Evolutionary conservation across 768 basidiomycete genomes (phyloP).

Genomic region (Boletus patriciae): DNA sequence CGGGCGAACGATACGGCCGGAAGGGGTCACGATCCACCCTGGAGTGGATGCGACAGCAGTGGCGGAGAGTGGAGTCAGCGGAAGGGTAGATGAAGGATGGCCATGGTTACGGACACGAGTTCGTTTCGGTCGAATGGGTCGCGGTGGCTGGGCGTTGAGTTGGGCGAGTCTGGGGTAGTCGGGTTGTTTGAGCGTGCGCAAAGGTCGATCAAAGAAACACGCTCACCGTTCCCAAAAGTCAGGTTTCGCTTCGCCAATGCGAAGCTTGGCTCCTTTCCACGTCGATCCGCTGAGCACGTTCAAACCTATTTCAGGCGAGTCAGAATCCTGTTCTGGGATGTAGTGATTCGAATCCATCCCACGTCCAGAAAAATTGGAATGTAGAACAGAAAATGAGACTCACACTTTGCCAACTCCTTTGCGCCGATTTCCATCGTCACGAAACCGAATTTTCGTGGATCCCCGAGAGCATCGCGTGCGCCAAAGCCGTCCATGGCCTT

Average conservation of each 20-base stretch:
- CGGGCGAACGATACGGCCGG: constrained; percentile 64
- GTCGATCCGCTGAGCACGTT: constrained; percentile 76
- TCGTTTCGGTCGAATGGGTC: constrained; percentile 42
- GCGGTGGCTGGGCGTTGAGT: constrained; percentile 16
- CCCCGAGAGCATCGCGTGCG: constrained; percentile 58
- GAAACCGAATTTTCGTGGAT: constrained; percentile 70
- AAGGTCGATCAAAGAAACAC: background rate
- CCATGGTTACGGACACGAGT: constrained; percentile 41
- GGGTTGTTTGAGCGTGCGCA: background rate
- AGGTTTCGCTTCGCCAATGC: constrained; percentile 81
- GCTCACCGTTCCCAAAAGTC: constrained; percentile 63
- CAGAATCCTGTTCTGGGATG: background rate
- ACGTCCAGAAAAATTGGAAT: background rate
- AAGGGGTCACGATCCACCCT: constrained; percentile 71
- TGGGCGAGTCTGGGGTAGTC: constrained; percentile 9
- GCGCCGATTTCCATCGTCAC: constrained; percentile 53
- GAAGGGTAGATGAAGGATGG: constrained; percentile 60
- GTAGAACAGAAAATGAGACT: constrained; percentile 20
- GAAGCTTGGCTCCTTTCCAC: constrained; percentile 85
- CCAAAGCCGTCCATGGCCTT: constrained; percentile 71
- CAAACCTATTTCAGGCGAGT: constrained; percentile 49
- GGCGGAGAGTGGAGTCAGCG: constrained; percentile 60
- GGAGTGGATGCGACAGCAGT: constrained; percentile 51
- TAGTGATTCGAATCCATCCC: background rate
- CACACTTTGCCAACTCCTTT: constrained; percentile 64